Evolutionary conservation across 1,139 yeast genomes (phyloP).

Genomic region (Diutina pseudorugosa): DNA sequence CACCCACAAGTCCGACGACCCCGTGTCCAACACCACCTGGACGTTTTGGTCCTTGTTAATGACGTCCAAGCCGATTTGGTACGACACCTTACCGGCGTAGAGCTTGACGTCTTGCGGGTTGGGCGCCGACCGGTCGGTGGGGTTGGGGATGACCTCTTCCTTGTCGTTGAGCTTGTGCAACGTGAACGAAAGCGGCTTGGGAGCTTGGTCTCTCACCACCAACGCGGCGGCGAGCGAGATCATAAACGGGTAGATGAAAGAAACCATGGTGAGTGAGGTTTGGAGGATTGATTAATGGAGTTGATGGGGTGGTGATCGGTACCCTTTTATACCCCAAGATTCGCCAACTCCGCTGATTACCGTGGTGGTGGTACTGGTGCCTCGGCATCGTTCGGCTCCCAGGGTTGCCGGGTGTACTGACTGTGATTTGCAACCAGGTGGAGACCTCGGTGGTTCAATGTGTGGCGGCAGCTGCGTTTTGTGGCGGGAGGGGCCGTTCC

Average conservation of each 20-base stretch:
- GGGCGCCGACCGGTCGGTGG: neutral
- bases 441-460: too few relatives aligned
- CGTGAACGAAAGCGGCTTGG: neutral
- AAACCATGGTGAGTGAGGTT: neutral
- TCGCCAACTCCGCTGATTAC: too few relatives aligned
- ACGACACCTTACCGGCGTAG: neutral
- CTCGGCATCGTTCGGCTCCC: too few relatives aligned
- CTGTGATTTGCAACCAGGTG: too few relatives aligned
- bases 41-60: conserved; percentile 6
- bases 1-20: conserved; percentile 9
- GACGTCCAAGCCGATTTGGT: neutral
- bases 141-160: neutral
- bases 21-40: conserved; percentile 7
- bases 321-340: too few relatives aligned
- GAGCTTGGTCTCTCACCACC: neutral
- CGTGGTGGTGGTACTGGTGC: too few relatives aligned
- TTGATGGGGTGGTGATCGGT: too few relatives aligned
- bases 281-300: neutral
- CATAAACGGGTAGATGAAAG: neutral
- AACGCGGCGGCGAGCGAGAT: neutral
- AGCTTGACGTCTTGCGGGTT: neutral
- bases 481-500: too few relatives aligned
- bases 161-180: neutral
- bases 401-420: too few relatives aligned
- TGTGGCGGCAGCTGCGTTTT: too few relatives aligned